These are phyloP conservation scores for Aspergillus baeticus DNA, from an alignment of 495 filamentous ascomycete genomes.

Conservation along the genomic window DNA sequence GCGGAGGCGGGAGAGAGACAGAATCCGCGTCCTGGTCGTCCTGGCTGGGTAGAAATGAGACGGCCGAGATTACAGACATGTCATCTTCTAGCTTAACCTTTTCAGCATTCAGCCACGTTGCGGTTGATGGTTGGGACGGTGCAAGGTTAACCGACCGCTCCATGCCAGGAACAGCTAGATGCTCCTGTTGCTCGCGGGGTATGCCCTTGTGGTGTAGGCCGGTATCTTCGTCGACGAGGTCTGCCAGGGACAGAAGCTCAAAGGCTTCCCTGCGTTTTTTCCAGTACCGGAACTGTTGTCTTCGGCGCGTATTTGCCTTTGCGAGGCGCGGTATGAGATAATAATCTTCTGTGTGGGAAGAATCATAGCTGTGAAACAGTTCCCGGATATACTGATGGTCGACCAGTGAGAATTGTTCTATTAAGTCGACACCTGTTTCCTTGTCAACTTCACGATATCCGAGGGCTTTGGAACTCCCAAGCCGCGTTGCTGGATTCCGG, in stretches of 20 bases:
- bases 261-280: not conserved
- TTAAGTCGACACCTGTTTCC: not conserved
- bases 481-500: slow-evolving; percentile 5
- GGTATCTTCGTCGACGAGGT: too few species aligned
- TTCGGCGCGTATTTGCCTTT: slow-evolving; percentile 1
- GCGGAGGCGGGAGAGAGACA: not conserved
- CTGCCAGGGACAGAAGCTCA: too few species aligned
- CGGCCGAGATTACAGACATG: not conserved
- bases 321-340: not conserved
- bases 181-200: not conserved
- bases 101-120: not conserved
- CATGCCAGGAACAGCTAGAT: not conserved
- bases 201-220: too few species aligned
- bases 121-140: slow-evolving; percentile 2
- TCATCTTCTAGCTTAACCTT: slow-evolving; percentile 6
- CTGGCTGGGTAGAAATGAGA: not conserved
- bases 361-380: not conserved
- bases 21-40: not conserved
- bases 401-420: not conserved
- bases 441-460: not conserved
- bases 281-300: slow-evolving; percentile 10
- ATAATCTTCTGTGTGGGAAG: not conserved
- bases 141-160: not conserved
- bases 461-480: slow-evolving; percentile 2
- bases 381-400: not conserved